phyloP scores from a whole-genome alignment of 257 asterid genomes.

The Buddleja alternifolia region DNA sequence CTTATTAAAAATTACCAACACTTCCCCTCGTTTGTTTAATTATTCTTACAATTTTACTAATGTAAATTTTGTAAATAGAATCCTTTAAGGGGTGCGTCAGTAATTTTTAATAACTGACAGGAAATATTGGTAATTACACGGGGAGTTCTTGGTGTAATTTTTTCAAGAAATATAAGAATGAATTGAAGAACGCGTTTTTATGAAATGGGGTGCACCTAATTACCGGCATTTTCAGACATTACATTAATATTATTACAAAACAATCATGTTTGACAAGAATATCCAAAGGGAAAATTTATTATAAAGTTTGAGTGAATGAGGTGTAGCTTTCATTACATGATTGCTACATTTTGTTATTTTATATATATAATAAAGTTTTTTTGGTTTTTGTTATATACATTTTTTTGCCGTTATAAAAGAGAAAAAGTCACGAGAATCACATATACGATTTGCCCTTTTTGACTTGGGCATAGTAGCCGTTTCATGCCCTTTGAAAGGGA shows the following conservation, averaged over 20 bases:
- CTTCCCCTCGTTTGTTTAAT: too few relatives aligned
- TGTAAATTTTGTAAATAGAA: too few relatives aligned
- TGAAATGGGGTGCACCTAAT: constrained; percentile 17
- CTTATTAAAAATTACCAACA: too few relatives aligned
- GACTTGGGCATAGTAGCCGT: constrained; percentile 30
- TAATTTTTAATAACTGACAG: too few relatives aligned
- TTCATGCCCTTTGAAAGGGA: constrained; percentile 10
- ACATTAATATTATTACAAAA: neutral
- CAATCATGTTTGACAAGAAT: constrained; percentile 10
- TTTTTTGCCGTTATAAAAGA: constrained; percentile 38
- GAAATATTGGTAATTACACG: too few relatives aligned
- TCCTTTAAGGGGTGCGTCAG: too few relatives aligned
- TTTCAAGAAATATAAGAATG: neutral
- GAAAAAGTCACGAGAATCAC: constrained; percentile 44
- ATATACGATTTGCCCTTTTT: constrained; percentile 24
- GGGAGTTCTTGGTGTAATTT: too few relatives aligned
- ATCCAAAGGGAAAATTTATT: constrained; percentile 1
- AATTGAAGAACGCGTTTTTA: constrained; percentile 18
- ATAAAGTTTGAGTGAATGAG: constrained; percentile 13
- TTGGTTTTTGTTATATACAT: constrained; percentile 8
- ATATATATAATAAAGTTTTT: neutral
- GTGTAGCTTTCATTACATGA: constrained; percentile 31
- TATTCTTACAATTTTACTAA: too few relatives aligned
- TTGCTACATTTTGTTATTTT: constrained; percentile 15
- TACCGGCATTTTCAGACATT: neutral